Percentiles rank a stretch among this genome's conserved stretches.
These are phyloP conservation scores for Diaporthe citrichinensis DNA, from an alignment of 2,329 filamentous ascomycete genomes.

Conservation along the genomic window DNA sequence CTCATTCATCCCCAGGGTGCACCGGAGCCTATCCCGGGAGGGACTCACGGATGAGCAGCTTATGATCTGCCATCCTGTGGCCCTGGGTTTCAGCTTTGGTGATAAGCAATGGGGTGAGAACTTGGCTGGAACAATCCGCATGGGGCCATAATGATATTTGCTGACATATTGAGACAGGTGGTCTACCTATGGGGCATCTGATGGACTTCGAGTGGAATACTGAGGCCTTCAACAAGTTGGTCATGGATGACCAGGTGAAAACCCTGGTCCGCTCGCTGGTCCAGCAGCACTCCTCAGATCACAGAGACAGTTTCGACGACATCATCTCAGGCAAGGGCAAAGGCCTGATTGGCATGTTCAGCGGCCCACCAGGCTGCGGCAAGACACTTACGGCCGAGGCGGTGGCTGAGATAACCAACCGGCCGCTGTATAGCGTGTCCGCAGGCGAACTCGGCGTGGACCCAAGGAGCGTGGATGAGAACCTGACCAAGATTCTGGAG, in stretches of 20 bases:
- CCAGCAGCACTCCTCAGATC: not conserved
- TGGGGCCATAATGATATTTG: rapidly evolving
- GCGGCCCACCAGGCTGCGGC: slow-evolving; percentile 50
- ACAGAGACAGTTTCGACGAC: slow-evolving; percentile 34
- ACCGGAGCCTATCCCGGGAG: slow-evolving; percentile 12
- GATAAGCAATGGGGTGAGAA: not conserved
- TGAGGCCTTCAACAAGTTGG: not conserved
- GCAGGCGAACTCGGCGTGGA: slow-evolving; percentile 55
- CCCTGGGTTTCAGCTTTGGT: not conserved
- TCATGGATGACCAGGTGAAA: not conserved
- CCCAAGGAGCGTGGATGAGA: slow-evolving; percentile 51
- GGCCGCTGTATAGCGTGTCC: slow-evolving; percentile 56
- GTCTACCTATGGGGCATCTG: not conserved
- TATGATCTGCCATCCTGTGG: not conserved
- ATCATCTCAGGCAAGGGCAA: slow-evolving; percentile 48
- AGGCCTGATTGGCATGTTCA: slow-evolving; percentile 50
- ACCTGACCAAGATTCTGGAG: slow-evolving; percentile 50
- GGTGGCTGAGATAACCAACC: slow-evolving; percentile 52
- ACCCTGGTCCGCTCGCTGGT: not conserved
- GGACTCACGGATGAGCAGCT: not conserved
- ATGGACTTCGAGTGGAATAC: not conserved
- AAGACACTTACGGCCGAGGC: slow-evolving; percentile 52
- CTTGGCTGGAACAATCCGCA: not conserved
- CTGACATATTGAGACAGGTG: not conserved
- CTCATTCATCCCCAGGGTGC: not conserved